Conservation (phyloP, 2,329 filamentous ascomycete species). For the Furcasterigmium furcatum region DNA sequence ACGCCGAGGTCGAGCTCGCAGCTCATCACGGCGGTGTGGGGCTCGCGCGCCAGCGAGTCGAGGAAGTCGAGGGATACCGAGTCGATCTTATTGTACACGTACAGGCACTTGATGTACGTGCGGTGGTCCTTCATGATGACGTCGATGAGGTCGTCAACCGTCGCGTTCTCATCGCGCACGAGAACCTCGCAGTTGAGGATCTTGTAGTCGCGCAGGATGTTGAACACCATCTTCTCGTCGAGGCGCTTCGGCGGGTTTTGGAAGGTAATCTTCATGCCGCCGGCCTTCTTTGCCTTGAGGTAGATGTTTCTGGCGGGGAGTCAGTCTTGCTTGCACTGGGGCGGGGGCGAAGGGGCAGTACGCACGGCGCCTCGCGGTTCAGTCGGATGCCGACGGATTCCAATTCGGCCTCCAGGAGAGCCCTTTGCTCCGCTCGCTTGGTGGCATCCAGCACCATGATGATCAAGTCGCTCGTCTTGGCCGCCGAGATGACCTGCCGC, state of each 20-base stretch:
- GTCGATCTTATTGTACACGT: conserved; percentile 99
- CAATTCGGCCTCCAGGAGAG: conserved; percentile 84
- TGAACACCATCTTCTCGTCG: conserved; percentile 97
- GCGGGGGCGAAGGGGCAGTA: conserved; percentile 10
- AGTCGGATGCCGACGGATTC: conserved; percentile 93
- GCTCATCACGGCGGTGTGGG: conserved; percentile 93
- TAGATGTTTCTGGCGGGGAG: conserved; percentile 76
- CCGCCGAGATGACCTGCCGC: conserved; percentile 93
- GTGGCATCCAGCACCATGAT: conserved; percentile 97
- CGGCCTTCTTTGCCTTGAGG: conserved; percentile 90
- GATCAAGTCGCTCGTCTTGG: conserved; percentile 96
- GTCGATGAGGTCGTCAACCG: conserved; percentile 97
- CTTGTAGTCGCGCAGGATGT: conserved; percentile 97
- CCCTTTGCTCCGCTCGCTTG: conserved; percentile 90
- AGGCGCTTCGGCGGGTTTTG: conserved; percentile 82
- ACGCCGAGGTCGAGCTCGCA: conserved; percentile 95
- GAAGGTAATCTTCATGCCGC: conserved; percentile 99
- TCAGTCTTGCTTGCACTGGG: too few species aligned
- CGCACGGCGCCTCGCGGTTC: conserved; percentile 86
- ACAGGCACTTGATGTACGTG: conserved; percentile 92
- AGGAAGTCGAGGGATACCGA: conserved; percentile 90
- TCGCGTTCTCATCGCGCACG: conserved; percentile 89
- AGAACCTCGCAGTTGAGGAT: conserved; percentile 97
- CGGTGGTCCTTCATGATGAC: conserved; percentile 99
- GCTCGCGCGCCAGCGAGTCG: conserved; percentile 86